Conservation (phyloP, 805 yeast species). For the Pichia sporocuriosa region DNA sequence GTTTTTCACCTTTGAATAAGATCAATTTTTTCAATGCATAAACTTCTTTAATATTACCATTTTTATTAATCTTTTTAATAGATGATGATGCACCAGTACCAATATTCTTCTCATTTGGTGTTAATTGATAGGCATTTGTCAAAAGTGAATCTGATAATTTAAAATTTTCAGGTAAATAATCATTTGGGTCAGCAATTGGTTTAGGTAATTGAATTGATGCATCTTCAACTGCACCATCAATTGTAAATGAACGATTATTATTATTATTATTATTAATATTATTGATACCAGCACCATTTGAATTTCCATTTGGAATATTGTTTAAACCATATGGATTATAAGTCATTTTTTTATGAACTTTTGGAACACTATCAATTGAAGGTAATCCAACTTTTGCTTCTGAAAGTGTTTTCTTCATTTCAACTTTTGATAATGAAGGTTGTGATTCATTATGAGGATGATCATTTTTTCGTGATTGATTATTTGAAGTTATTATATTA, state of each 20-base stretch:
- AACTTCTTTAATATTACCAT: slow-evolving; percentile 21
- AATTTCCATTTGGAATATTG: no score
- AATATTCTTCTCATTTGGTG: slow-evolving; percentile 40
- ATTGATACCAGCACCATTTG: not conserved
- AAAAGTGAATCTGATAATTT: slow-evolving; percentile 46
- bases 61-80: slow-evolving; percentile 46
- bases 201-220: slow-evolving; percentile 45
- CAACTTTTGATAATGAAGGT: slow-evolving; percentile 6
- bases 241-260: slow-evolving; percentile 20
- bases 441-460: not conserved
- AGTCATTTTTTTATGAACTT: slow-evolving; percentile 34
- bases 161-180: slow-evolving; percentile 50
- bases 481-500: no score
- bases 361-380: slow-evolving; percentile 22
- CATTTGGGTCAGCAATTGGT: slow-evolving; percentile 70
- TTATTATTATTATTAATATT: slow-evolving; percentile 27
- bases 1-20: slow-evolving; percentile 55
- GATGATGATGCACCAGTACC: slow-evolving; percentile 76
- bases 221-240: slow-evolving; percentile 27
- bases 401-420: slow-evolving; percentile 6
- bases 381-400: slow-evolving; percentile 24
- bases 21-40: slow-evolving; percentile 68
- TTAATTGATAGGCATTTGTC: slow-evolving; percentile 50
- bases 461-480: no score
- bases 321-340: slow-evolving; percentile 61